Base-by-base conservation (phyloP, 1,284 basidiomycete species). In the Cryptococcus sp. region DNA sequence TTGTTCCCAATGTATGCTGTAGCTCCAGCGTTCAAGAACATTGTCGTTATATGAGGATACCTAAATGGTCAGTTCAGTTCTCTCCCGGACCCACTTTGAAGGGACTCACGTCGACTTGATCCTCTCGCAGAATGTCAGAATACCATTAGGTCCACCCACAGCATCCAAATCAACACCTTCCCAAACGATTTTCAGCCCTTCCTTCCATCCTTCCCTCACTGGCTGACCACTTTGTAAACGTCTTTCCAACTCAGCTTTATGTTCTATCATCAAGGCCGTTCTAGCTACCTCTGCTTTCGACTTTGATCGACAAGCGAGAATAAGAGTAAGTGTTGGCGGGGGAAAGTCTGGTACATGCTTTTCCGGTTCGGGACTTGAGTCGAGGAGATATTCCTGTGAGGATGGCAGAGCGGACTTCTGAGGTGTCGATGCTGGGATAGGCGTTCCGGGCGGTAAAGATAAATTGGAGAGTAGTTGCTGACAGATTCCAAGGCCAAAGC, bases 401-500 rank as follows among this genome's bases (percentile, higher is more conserved):
- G 64, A 58, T 14, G 65, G 59, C 1, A 70, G 51, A n/a, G 71
- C 68, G 15, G 65, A 59, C 3, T 36, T 7, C 47, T 64, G 63
- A 4, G 68, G 68, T 3, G 58, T 58, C 3, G 66, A 66, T 13
- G 56, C 59, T 14, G 63, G 68, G 4, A 70, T 57, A n/a, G 60
- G 62, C 3, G 56, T 42, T 13, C 59, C 64, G 5, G 63, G 59
- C 1, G 67, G 62, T 14, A 67, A 59, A 4, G 83, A 83, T 23
- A 93, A 80, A 67, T 90, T 86, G 59, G 80, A 74, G 48, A 94
- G 80, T 5, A 95, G 82, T 50, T 89, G 85, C 57, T 88, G 84
- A 76, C 90, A 92, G 49, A 90, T 86, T 1, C 88, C 90, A 67
- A 87, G 86, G 10, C 90, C 91, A 34, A 93, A 82, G 55, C 91